Evolutionary conservation across 2,329 filamentous ascomycete species (phyloP).

Genomic region (Blumeriella jaapii): DNA sequence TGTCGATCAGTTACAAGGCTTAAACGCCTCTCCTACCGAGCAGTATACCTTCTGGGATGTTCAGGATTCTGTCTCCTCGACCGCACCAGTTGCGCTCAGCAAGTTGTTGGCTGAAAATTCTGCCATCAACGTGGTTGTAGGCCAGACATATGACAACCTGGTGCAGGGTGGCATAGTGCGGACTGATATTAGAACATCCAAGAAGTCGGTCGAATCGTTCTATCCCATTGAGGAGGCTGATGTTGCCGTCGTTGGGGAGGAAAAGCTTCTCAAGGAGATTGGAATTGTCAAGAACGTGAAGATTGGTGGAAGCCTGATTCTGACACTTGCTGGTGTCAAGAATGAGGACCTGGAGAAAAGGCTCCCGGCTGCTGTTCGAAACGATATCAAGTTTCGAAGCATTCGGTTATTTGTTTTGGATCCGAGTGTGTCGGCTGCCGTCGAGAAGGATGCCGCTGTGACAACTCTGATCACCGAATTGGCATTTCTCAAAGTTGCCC

Average conservation of each 20-base stretch:
- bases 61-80: slow-evolving; percentile 58
- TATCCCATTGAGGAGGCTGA: slow-evolving; percentile 74
- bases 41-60: slow-evolving; percentile 94
- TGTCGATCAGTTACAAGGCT: slow-evolving; percentile 20
- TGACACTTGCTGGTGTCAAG: slow-evolving; percentile 71
- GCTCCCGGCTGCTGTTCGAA: slow-evolving; percentile 58
- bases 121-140: slow-evolving; percentile 49
- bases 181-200: slow-evolving; percentile 74
- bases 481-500: slow-evolving; percentile 70
- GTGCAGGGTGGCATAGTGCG: slow-evolving; percentile 68
- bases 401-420: slow-evolving; percentile 69
- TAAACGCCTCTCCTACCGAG: slow-evolving; percentile 52
- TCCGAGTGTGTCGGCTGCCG: slow-evolving; percentile 51
- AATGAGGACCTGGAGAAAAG: slow-evolving; percentile 85
- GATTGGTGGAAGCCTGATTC: slow-evolving; percentile 57
- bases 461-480: slow-evolving; percentile 64
- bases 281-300: slow-evolving; percentile 62
- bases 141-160: slow-evolving; percentile 53
- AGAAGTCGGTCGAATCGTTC: slow-evolving; percentile 72
- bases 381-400: slow-evolving; percentile 56
- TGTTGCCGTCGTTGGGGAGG: slow-evolving; percentile 64
- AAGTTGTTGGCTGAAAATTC: slow-evolving; percentile 59
- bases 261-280: slow-evolving; percentile 69
- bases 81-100: slow-evolving; percentile 50
- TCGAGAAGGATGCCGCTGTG: slow-evolving; percentile 50